Evolutionary conservation across 2,329 filamentous ascomycete species (phyloP), one percentile per base, ranked within the genome.

Genomic region (Xylaria sp.): DNA sequence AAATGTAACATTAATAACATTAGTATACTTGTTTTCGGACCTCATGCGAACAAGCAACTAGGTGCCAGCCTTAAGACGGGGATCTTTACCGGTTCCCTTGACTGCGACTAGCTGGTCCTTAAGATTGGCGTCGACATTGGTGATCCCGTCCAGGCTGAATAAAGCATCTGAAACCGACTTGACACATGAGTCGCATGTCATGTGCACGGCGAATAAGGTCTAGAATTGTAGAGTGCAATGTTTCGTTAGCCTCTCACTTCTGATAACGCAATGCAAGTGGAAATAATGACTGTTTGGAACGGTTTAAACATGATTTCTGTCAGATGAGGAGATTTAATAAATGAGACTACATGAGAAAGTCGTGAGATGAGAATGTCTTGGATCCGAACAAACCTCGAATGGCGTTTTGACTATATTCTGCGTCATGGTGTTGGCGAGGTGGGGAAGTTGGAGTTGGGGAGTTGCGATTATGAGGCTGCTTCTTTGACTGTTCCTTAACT

Each of bases 141-240:
- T 88, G 78, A 98, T 92, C 50, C 94, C 94, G 76, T 89, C 85
- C 51, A 98, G 83, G 77, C 91, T 89, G 80, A 91, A 88, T 59
- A 98, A 83, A 56, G 93, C 90, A 71, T 88, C 87, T 76, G 93
- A 93, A 79, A 99, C 90, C 76, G 93, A 90, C 80, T 94, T 91
- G 80, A 97, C 89, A 83, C 96, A 98, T 77, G 87, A 85, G 75
- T 97, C 91, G 83, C 96, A 98, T 82, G 90, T 93, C 85, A 98
- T 90, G 64, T 94, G 94, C 74, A 98, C 96, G 71, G 95, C 94
- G 81, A 98, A 98, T 72, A 95, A 91, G 69, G 95, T 97, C 92
- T 98, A 67, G 57, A 60, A 27, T 32, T 75, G 50, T 61, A 56
- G 67, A 77, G 75, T 75, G 57, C 64, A 72, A 4, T 56, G 70